Evolutionary conservation across 148 eudicot genomes (phyloP).

Genomic region (Cornus florida): DNA sequence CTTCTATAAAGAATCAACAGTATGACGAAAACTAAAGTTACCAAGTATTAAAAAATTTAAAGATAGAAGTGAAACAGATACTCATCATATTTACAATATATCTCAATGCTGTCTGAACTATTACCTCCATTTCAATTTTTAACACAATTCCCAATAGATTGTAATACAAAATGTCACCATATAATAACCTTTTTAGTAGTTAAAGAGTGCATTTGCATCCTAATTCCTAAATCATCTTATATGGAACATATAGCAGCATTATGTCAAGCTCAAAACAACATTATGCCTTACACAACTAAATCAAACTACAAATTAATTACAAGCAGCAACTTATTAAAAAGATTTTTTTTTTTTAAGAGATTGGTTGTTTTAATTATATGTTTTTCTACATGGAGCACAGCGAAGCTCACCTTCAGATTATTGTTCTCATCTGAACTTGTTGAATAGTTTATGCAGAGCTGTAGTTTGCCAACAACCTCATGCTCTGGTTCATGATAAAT

Average conservation of each 20-base stretch:
- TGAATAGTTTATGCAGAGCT: conserved; percentile 65
- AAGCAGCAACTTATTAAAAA: neutral
- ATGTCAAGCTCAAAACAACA: neutral
- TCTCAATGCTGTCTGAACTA: neutral
- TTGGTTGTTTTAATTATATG: neutral
- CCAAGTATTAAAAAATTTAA: neutral
- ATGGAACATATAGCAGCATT: neutral
- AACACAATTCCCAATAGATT: too few species aligned
- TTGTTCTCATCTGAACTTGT: conserved; percentile 57
- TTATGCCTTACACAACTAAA: neutral
- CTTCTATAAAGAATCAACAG: neutral
- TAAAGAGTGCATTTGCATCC: neutral
- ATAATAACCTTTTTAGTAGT: neutral
- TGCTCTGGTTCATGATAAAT: conserved; percentile 88
- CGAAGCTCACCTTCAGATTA: conserved; percentile 47
- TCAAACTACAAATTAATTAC: neutral
- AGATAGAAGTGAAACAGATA: neutral
- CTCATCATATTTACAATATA: neutral
- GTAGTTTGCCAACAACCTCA: conserved; percentile 80
- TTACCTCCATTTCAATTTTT: neutral
- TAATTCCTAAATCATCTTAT: neutral
- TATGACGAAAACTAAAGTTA: neutral
- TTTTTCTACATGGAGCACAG: neutral
- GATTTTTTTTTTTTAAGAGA: neutral
- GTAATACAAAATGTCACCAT: neutral